Evolutionary conservation across 2,329 filamentous ascomycete genomes (phyloP).

Genomic region (Alternaria sp.): DNA sequence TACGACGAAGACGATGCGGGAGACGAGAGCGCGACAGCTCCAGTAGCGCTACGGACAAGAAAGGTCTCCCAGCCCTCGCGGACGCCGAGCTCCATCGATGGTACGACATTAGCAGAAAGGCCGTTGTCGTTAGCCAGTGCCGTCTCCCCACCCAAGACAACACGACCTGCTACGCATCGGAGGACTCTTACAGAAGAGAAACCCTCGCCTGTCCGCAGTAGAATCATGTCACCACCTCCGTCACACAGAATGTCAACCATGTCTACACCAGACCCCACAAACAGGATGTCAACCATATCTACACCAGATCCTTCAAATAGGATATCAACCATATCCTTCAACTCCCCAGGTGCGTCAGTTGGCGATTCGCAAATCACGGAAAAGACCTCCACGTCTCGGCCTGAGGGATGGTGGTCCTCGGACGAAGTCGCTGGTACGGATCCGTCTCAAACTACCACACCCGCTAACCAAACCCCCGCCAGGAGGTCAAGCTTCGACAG

Average conservation of each 20-base stretch:
- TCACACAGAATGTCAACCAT: conserved; percentile 20
- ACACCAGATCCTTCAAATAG: conserved; percentile 9
- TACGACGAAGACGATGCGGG: conserved; percentile 29
- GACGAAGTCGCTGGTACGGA: conserved; percentile 49
- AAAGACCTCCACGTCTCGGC: conserved; percentile 42
- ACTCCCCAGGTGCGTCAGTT: conserved; percentile 33
- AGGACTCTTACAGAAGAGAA: conserved; percentile 14
- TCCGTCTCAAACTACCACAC: conserved; percentile 30
- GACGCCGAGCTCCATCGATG: conserved; percentile 18
- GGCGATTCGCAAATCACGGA: conserved; percentile 40
- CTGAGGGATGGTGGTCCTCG: conserved; percentile 52
- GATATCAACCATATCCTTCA: conserved; percentile 17
- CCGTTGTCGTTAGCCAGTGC: conserved; percentile 13
- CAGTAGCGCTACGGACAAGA: conserved; percentile 24
- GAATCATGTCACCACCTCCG: conserved; percentile 35
- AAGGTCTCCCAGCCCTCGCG: conserved; percentile 34
- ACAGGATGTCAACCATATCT: conserved; percentile 16
- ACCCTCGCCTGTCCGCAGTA: conserved; percentile 28
- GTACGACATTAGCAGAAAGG: conserved; percentile 10
- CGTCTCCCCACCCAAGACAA: conserved; percentile 14
- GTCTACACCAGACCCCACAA: neutral
- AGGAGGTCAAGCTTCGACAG: conserved; percentile 38
- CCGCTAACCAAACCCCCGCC: conserved; percentile 18
- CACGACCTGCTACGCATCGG: conserved; percentile 9
- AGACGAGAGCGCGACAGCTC: conserved; percentile 39